phyloP scores from a whole-genome alignment of 1,139 yeast genomes.

The Scheffersomyces titani region DNA sequence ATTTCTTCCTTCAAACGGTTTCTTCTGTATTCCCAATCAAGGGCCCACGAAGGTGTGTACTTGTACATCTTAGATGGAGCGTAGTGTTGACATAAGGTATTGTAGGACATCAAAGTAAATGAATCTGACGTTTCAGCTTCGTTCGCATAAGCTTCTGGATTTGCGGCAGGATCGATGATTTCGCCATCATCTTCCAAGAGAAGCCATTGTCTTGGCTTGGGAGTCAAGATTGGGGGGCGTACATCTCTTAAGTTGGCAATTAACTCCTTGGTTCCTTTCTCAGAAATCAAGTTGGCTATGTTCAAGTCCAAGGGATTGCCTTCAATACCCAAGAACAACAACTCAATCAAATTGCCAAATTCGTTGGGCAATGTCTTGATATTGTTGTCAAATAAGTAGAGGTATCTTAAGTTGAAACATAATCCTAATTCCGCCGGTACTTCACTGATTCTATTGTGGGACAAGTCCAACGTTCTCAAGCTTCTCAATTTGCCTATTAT shows the following conservation, averaged over 20 bases:
- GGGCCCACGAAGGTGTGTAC: slow-evolving; percentile 97
- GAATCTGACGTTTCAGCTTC: slow-evolving; percentile 27
- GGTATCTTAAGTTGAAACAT: slow-evolving; percentile 75
- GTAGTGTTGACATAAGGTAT: slow-evolving; percentile 92
- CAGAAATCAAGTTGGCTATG: slow-evolving; percentile 67
- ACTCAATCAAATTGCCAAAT: slow-evolving; percentile 82
- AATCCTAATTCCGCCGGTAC: slow-evolving; percentile 84
- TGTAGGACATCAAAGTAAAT: slow-evolving; percentile 84
- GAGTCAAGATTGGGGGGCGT: slow-evolving; percentile 65
- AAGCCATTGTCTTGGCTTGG: slow-evolving; percentile 81
- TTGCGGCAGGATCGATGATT: slow-evolving; percentile 40
- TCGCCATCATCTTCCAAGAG: slow-evolving; percentile 77
- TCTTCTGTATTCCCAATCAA: slow-evolving; percentile 91
- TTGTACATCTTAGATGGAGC: slow-evolving; percentile 92
- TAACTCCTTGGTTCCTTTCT: slow-evolving; percentile 83
- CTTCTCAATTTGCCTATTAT: slow-evolving; percentile 69
- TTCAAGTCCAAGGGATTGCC: slow-evolving; percentile 83
- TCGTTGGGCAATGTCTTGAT: slow-evolving; percentile 75
- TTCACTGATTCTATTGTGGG: slow-evolving; percentile 69
- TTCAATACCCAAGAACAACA: slow-evolving; percentile 87
- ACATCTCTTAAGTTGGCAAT: slow-evolving; percentile 80
- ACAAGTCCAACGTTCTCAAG: slow-evolving; percentile 81
- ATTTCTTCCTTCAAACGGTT: slow-evolving; percentile 74
- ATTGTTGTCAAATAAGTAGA: slow-evolving; percentile 87
- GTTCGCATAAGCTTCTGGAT: slow-evolving; percentile 33